phyloP scores from a whole-genome alignment of 1,139 yeast species.

The Pneumocystis sp. region DNA sequence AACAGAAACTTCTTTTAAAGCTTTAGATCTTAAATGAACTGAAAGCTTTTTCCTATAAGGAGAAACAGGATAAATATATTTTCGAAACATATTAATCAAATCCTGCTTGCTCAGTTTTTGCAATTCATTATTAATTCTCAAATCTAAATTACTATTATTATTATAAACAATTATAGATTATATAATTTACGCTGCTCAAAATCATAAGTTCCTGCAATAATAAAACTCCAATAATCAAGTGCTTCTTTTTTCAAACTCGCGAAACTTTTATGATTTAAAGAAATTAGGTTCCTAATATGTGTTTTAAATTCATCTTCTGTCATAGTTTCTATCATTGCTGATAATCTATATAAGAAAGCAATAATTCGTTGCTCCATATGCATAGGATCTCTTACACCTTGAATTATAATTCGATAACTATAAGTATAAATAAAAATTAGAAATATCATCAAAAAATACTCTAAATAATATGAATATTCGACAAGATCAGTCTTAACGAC shows the following conservation, averaged over 20 bases:
- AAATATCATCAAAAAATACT: not conserved
- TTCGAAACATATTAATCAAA: slow-evolving; percentile 39
- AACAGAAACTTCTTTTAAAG: slow-evolving; percentile 2
- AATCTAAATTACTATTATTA: slow-evolving; percentile 26
- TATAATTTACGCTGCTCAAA: slow-evolving; percentile 24
- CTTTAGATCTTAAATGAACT: slow-evolving; percentile 55
- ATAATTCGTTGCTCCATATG: slow-evolving; percentile 68
- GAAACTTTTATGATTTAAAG: slow-evolving; percentile 51
- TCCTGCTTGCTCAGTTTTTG: slow-evolving; percentile 42
- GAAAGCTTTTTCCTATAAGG: slow-evolving; percentile 34
- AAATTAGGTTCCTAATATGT: slow-evolving; percentile 53
- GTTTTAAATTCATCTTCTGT: slow-evolving; percentile 49
- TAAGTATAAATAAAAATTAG: not conserved
- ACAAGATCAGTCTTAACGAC: slow-evolving; percentile 72
- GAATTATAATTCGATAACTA: slow-evolving; percentile 61
- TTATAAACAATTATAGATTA: not conserved
- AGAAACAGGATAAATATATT: slow-evolving; percentile 31
- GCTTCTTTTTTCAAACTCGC: slow-evolving; percentile 71
- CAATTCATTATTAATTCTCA: slow-evolving; percentile 40
- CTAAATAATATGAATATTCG: slow-evolving; percentile 57
- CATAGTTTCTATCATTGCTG: slow-evolving; percentile 30
- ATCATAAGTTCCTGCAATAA: slow-evolving; percentile 64
- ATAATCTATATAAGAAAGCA: slow-evolving; percentile 37
- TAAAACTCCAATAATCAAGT: slow-evolving; percentile 46
- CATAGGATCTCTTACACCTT: slow-evolving; percentile 64